Percentiles rank a stretch among this genome's conserved stretches.
phyloP scores from a whole-genome alignment of 2,329 filamentous ascomycete species.

The Pseudocercospora ulei region DNA sequence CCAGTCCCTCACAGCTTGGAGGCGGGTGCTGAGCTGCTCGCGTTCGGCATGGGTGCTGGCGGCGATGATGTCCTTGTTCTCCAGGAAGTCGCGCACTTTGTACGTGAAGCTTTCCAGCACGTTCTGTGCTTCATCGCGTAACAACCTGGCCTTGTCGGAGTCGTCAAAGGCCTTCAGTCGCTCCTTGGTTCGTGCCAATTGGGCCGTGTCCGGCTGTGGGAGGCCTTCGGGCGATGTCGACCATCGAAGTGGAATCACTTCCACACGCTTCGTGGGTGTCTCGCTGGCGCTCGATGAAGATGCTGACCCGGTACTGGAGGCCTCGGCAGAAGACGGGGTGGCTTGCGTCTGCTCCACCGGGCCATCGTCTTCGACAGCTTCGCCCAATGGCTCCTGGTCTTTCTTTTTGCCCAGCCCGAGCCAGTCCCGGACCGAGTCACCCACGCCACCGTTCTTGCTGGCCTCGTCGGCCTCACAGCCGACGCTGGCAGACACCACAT shows the following conservation, averaged over 20 bases:
- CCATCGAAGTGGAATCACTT: conserved; percentile 47
- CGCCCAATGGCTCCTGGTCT: conserved; percentile 62
- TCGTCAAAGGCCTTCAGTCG: conserved; percentile 69
- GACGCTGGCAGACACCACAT: conserved; percentile 63
- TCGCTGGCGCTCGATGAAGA: conserved; percentile 42
- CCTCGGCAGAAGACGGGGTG: conserved; percentile 33
- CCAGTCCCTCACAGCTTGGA: conserved; percentile 71
- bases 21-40: conserved; percentile 55
- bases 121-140: conserved; percentile 80
- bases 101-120: conserved; percentile 92
- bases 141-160: conserved; percentile 66
- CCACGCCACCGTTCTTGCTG: conserved; percentile 66
- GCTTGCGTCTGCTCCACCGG: conserved; percentile 38
- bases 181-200: conserved; percentile 53
- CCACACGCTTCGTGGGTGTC: conserved; percentile 42
- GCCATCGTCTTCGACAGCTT: conserved; percentile 44
- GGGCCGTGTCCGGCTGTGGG: conserved; percentile 50
- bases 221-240: conserved; percentile 41
- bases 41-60: conserved; percentile 62
- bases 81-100: conserved; percentile 70
- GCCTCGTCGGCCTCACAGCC: conserved; percentile 71
- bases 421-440: conserved; percentile 90
- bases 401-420: conserved; percentile 92
- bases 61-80: conserved; percentile 62
- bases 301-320: conserved; percentile 34